A percentile compares a stretch with the other conserved stretches of the same genome.
Conservation (phyloP, 192 early-diverging fungal genomes). For the Piromyces sp. region DNA sequence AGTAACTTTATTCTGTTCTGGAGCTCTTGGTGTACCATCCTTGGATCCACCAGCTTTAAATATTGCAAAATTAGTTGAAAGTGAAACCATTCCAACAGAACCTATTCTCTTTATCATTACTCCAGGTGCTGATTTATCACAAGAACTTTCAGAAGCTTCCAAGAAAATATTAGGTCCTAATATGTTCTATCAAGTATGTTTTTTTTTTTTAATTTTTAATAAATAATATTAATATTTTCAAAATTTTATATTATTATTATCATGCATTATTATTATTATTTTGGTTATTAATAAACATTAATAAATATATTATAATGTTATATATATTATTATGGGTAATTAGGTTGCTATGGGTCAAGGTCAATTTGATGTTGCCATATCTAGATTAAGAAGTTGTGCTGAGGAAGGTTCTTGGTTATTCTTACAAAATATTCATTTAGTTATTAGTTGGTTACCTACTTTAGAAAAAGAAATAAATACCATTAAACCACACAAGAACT, state of each 20-base stretch:
- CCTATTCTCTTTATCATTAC: conserved; percentile 42
- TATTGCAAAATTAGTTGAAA: conserved; percentile 11
- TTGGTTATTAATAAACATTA: too few species aligned
- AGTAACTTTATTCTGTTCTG: not conserved
- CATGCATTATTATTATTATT: too few species aligned
- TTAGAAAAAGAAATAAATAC: conserved; percentile 30
- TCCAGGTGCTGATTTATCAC: conserved; percentile 35
- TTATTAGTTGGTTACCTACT: conserved; percentile 25
- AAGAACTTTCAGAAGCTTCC: conserved; percentile 30
- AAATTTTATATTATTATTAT: too few species aligned
- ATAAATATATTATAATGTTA: too few species aligned
- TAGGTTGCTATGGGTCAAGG: conserved; percentile 43
- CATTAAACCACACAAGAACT: conserved; percentile 14
- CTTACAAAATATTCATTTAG: conserved; percentile 40
- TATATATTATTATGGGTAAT: too few species aligned
- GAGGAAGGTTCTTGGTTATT: conserved; percentile 25
- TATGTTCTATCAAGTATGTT: conserved; percentile 21
- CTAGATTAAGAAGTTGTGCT: conserved; percentile 9
- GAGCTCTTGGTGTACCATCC: not conserved
- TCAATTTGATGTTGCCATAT: conserved; percentile 27
- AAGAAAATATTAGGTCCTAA: conserved; percentile 15
- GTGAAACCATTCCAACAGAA: conserved; percentile 21
- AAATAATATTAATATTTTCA: too few species aligned
- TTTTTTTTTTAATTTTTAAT: too few species aligned
- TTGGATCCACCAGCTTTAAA: conserved; percentile 22